phyloP scores from a whole-genome alignment of 768 basidiomycete species.

The Gloeophyllum trabeum region DNA sequence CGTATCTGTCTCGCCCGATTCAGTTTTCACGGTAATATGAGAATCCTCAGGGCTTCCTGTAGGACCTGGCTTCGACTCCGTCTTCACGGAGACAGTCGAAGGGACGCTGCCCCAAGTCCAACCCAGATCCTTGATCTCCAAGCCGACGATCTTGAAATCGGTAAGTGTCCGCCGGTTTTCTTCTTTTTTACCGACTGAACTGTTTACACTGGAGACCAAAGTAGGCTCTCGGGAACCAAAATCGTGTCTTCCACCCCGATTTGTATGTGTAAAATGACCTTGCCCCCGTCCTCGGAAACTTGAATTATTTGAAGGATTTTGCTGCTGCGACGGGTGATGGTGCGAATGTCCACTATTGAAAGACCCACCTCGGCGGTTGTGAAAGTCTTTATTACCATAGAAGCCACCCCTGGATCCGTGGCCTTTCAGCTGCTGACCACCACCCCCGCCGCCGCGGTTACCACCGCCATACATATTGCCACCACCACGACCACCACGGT shows the following conservation, averaged over 20 bases:
- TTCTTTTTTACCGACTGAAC: conserved; percentile 60
- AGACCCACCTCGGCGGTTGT: conserved; percentile 56
- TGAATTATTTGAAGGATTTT: conserved; percentile 14
- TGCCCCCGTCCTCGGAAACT: conserved; percentile 54
- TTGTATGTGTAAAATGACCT: conserved; percentile 26
- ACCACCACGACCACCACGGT: conserved; percentile 33
- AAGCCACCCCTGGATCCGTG: conserved; percentile 61
- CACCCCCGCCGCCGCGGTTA: background rate
- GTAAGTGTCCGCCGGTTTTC: conserved; percentile 89
- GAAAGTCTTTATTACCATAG: conserved; percentile 43
- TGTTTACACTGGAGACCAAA: conserved; percentile 9
- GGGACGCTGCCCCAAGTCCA: conserved; percentile 82
- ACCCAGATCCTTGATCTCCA: conserved; percentile 69
- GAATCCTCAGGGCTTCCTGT: too few species aligned
- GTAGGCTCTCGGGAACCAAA: conserved; percentile 29
- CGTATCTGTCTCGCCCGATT: conserved; percentile 9
- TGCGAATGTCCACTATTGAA: conserved; percentile 37
- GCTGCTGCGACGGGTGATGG: conserved; percentile 21
- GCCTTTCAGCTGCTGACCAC: conserved; percentile 31
- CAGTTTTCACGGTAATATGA: conserved; percentile 9
- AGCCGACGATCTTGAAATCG: conserved; percentile 93
- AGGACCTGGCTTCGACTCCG: background rate
- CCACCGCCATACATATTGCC: conserved; percentile 8
- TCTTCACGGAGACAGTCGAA: background rate
- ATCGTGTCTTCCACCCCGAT: conserved; percentile 29